Evolutionary conservation across 306 rosid species (phyloP), one percentile per base, ranked within the genome.

Genomic region (Clitoria ternatea): DNA sequence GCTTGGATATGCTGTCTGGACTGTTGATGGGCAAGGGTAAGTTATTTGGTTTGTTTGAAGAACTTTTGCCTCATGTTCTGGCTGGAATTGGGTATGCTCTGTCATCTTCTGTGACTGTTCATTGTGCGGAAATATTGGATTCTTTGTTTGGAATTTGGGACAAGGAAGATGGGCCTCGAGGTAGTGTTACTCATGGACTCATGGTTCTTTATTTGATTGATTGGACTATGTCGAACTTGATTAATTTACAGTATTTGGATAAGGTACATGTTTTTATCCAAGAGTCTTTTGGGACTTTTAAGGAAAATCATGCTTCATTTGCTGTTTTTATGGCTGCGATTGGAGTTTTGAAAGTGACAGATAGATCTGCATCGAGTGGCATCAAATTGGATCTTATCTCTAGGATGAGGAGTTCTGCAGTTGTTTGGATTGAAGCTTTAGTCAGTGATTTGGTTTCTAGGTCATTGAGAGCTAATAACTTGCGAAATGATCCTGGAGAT

Each of bases 51-150:
- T 82, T 78, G 11, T 69, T 37, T 8, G 47, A 70, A 61, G 81
- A 75, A 30, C 80, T 84, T 48, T 13, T 87, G 72, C 88, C 97
- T 2, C 74, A 75, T 59, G 83, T 93, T 70, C 80, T 93, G 26
- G 98, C 97, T 6, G 98, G 92, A 29, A 79, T 93, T 62, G 96
- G 97, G 19, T 93, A 90, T 78, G 96, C 96, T 78, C 18, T 93
- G 47, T 90, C 89, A 15, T 87, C 92, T 74, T 85, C 93, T 5
- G 70, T 79, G 56, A 69, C 24, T 76, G 81, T 57, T 76, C 75
- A 79, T 80, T 80, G 61, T 81, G 59, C 48, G 23, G 84, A 74
- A 14, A 59, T 87, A 24, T 76, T 93, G 65, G 88, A 82, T 69
- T 85, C 66, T 23, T 66, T 93, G 72, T 84, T 92, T 77, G 83